A percentile compares a stretch with the other conserved stretches of the same genome.
Conservation (phyloP, 345 rosid genomes). For the Gossypium ekmanianum region DNA sequence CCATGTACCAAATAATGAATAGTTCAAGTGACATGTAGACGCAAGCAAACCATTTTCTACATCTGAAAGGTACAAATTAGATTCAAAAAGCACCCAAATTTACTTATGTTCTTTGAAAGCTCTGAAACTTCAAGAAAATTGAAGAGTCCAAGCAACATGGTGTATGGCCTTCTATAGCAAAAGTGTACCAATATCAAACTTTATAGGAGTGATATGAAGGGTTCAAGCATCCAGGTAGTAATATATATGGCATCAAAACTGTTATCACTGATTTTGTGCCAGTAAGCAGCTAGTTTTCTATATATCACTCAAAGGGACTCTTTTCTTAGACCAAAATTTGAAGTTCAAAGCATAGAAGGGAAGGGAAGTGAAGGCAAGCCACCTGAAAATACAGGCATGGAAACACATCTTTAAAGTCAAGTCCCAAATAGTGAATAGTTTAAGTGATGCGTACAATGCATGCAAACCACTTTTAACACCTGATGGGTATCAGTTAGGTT, state of each 20-base stretch:
- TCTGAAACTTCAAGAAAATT: background rate
- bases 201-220: background rate
- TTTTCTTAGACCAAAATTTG: background rate
- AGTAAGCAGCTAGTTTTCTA: background rate
- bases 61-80: background rate
- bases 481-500: background rate
- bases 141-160: too few species aligned
- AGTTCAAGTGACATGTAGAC: background rate
- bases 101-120: background rate
- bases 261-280: background rate
- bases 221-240: constrained; percentile 3
- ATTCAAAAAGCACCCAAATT: background rate
- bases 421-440: background rate
- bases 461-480: background rate
- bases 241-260: background rate
- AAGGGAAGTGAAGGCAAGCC: background rate
- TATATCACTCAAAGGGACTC: background rate
- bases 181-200: background rate
- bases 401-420: background rate
- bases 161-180: background rate
- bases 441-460: background rate
- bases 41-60: background rate
- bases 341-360: background rate
- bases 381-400: background rate
- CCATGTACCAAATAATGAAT: background rate